These are phyloP conservation scores for Fragosphaeria purpurea DNA, from an alignment of 2,329 filamentous ascomycete species.

Conservation along the genomic window DNA sequence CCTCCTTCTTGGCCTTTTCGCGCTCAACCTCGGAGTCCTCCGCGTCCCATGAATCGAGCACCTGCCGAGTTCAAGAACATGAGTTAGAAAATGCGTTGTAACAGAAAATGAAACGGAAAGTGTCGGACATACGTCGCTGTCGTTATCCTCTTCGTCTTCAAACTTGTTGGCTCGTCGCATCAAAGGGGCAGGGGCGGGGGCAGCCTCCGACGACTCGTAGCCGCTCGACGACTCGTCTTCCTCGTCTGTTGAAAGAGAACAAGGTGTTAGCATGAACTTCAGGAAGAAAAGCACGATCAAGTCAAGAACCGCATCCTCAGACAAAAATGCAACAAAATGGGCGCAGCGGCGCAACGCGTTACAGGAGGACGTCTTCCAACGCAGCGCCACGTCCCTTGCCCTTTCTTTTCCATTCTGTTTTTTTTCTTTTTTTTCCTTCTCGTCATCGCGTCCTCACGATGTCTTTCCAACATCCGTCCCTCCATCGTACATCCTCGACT, in stretches of 20 bases:
- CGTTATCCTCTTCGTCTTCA: conserved; percentile 81
- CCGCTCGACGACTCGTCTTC: conserved; percentile 26
- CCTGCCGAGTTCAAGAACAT: conserved; percentile 36
- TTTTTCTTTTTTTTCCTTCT: no score
- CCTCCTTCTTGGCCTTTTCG: conserved; percentile 84
- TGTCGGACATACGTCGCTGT: conserved; percentile 55
- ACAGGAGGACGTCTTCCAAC: no score
- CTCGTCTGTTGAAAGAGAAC: conserved; percentile 19
- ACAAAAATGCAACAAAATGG: no score
- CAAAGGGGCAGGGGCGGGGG: conserved; percentile 27
- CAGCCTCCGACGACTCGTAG: conserved; percentile 23
- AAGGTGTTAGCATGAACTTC: background rate
- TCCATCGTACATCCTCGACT: no score
- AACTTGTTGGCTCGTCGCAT: conserved; percentile 54
- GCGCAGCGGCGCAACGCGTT: no score
- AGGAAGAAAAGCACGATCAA: conserved; percentile 6
- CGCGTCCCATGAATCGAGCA: conserved; percentile 93
- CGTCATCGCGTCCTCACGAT: no score
- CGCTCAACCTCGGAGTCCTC: conserved; percentile 96
- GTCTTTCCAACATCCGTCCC: no score
- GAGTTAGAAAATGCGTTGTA: background rate
- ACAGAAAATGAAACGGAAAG: background rate
- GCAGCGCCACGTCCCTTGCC: no score
- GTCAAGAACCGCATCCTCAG: conserved; percentile 2
- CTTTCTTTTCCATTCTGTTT: no score